Evolutionary conservation across 371 early-diverging fungal species (phyloP), one percentile per base, ranked within the genome.

Genomic region (Mucor racemosus): DNA sequence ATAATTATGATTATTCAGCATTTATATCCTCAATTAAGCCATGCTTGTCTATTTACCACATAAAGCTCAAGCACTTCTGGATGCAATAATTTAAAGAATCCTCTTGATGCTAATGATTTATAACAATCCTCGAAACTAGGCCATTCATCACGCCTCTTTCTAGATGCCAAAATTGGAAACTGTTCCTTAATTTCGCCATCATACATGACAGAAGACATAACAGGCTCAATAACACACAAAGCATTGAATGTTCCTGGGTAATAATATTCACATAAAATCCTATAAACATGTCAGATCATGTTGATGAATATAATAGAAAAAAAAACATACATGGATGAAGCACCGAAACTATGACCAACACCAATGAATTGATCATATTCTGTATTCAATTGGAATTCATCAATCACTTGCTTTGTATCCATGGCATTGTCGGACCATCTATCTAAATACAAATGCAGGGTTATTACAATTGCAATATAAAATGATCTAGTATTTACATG

Each of bases 291-390:
- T 40, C 21, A 48, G 46, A 36, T 26, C n/a, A 11, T 58, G 46
- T 75, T 73, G 9, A 55, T 53, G 17, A 74, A n/a, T 5, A 78
- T 53, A 58, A 69, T 73, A 68, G 15, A n/a, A 6, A 21, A 33
- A 17, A 3, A 11, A 8, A 26, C 74, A 60, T 71, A 79, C 82
- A 79, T 79, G 19, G 74, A 66, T 9, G 78, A 78, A 26, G 74
- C 83, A 31, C 83, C 81, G 64, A 80, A 76, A 33, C 79, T 77
- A 58, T 83, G 83, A 1, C 83, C 80, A 34, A 82, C 62, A 19
- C 79, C 78, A 41, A 82, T 62, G 17, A 82, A 40, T 31, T 62
- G 64, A 55, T 75, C 71, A 21, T 79, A 71, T 7, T 55, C 48
- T 17, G 33, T 35, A 21, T 71, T 67, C 14, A 78, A 50, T 4